Base-by-base conservation (phyloP, 2,329 filamentous ascomycete species). In the Alternaria sp. region DNA sequence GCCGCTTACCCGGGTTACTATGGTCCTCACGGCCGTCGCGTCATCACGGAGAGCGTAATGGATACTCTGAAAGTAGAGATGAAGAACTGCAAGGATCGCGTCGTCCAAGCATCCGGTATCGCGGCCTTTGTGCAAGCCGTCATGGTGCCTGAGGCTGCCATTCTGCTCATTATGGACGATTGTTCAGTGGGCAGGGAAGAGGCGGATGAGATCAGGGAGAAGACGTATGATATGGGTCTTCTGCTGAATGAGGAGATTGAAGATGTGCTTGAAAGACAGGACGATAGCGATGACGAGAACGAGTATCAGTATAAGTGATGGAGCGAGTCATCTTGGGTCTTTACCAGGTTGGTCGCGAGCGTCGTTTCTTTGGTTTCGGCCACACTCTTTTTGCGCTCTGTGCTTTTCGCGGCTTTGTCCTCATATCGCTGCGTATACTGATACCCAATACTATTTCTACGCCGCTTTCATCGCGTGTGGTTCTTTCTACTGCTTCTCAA, bases 131-230 rank as follows among this genome's bases (percentile, higher is more conserved):
- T 82, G 30, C 79, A 79, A 58, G 69, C 73, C 28, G 75, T 87
- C 86, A 81, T 97, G 64, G 91, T 96, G 23, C 91, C 92, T 0
- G 93, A 97, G 72, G 71, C 88, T 47, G 83, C 84, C 1, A 77
- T 85, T 2, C 68, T 81, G 59, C 76, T 90, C 17, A 86, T 90
- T 17, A 86, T 84, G 78, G 86, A 89, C 59, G 88, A 90, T 63
- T 80, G 88, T 57, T 68, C 67, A 6, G 81, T 87, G 2, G 75
- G 75, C 9, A 60, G 67, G 19, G 82, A 83, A 21, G 70, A 73
- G 40, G 86, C 86, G 13, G 81, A 84, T 69, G 78, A 80, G 25
- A 87, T 94, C 19, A 79, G 95, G 73, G 81, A 85, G 66, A 87
- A 91, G 66, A 93, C 92, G 76, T 87, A 86, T 68, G 83, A 85